Conservation (phyloP, 306 rosid genomes). For the Comarum palustre region DNA sequence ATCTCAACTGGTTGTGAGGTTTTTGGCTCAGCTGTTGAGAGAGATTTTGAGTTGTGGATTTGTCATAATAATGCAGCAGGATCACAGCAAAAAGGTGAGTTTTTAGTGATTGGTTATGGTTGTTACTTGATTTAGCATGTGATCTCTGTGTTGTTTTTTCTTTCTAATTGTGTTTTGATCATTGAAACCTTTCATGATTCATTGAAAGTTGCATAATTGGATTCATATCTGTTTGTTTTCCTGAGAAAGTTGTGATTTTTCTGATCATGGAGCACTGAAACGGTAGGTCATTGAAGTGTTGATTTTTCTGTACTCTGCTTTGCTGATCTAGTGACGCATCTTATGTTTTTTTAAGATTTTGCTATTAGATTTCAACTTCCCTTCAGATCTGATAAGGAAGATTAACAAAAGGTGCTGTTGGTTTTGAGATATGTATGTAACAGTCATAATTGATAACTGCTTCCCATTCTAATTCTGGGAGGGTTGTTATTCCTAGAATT, state of each 20-base stretch:
- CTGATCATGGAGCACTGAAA: conserved; percentile 8
- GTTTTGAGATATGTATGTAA: conserved; percentile 6
- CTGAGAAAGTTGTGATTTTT: not conserved
- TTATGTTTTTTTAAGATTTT: conserved; percentile 1
- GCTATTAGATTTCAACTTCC: conserved; percentile 2
- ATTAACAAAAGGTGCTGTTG: not conserved
- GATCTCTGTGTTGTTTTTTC: not conserved
- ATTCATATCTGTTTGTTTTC: not conserved
- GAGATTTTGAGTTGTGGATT: conserved; percentile 36
- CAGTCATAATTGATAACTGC: conserved; percentile 29
- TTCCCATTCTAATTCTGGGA: conserved; percentile 29
- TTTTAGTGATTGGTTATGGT: not conserved
- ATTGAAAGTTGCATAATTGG: not conserved
- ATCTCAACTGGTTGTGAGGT: conserved; percentile 37
- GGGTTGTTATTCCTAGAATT: conserved; percentile 23
- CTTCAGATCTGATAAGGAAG: not conserved
- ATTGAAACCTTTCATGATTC: not conserved
- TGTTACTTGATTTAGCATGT: not conserved
- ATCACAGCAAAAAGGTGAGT: conserved; percentile 74
- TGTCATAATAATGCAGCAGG: conserved; percentile 62
- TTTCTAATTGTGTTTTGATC: not conserved
- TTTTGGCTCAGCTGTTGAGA: conserved; percentile 15
- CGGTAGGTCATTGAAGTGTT: not conserved
- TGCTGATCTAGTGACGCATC: conserved; percentile 18
- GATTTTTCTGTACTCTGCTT: conserved; percentile 5